phyloP scores from a whole-genome alignment of 2,329 filamentous ascomycete genomes.

The Nothopassalora personata region DNA sequence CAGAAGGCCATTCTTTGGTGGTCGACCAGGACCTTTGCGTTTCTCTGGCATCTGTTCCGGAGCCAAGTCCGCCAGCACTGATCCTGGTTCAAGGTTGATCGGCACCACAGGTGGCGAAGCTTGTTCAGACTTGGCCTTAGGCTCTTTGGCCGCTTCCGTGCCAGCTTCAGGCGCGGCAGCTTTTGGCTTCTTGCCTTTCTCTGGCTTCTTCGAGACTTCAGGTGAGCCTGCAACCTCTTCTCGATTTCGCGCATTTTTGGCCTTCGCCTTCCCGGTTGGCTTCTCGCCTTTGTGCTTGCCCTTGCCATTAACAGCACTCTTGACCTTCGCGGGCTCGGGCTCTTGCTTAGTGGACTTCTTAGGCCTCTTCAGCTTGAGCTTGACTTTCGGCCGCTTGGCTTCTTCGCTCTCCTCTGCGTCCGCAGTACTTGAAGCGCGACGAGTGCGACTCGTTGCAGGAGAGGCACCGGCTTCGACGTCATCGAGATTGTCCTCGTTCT shows the following conservation, averaged over 20 bases:
- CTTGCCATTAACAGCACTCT: slow-evolving; percentile 14
- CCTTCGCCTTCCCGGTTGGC: slow-evolving; percentile 6
- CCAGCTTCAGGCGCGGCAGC: slow-evolving; percentile 5
- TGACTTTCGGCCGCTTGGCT: slow-evolving; percentile 31
- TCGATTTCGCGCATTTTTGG: not conserved
- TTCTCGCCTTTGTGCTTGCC: slow-evolving; percentile 1
- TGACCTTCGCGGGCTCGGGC: slow-evolving; percentile 8
- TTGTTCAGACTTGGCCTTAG: slow-evolving; percentile 6
- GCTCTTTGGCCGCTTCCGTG: slow-evolving; percentile 4
- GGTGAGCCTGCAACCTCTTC: not conserved
- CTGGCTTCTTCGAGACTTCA: slow-evolving; percentile 16
- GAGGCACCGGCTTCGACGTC: slow-evolving; percentile 9
- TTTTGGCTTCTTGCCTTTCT: slow-evolving; percentile 22
- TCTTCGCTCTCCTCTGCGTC: slow-evolving; percentile 50
- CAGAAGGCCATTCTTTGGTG: slow-evolving; percentile 78
- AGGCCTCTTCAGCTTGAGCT: slow-evolving; percentile 13
- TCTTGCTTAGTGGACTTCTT: slow-evolving; percentile 16
- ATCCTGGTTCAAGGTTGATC: slow-evolving; percentile 25
- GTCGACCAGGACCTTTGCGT: slow-evolving; percentile 71
- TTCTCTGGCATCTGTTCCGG: slow-evolving; percentile 48
- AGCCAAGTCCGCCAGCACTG: slow-evolving; percentile 29
- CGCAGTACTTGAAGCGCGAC: slow-evolving; percentile 45
- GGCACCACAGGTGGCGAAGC: slow-evolving; percentile 15
- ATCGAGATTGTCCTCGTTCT: slow-evolving; percentile 38
- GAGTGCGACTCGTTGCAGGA: slow-evolving; percentile 13